Evolutionary conservation across 176 grass and related monocot genomes (phyloP).

Genomic region (Avena insularis): DNA sequence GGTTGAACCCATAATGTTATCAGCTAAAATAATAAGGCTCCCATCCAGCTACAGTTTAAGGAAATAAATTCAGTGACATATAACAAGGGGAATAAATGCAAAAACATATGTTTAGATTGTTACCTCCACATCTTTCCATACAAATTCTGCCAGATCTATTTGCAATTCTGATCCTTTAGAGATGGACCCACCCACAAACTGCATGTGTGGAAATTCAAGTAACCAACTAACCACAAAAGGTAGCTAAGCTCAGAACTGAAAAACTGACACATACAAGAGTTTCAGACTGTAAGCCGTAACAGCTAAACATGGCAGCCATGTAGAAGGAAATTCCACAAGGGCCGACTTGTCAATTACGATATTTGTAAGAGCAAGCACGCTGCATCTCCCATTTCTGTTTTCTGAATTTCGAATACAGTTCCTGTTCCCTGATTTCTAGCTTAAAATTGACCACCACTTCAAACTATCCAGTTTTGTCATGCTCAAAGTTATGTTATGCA

Average conservation of each 20-base stretch:
- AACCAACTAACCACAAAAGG: constrained; percentile 28
- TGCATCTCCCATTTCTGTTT: not conserved
- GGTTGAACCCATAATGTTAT: constrained; percentile 87
- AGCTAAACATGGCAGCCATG: constrained; percentile 6
- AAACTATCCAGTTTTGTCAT: constrained; percentile 2
- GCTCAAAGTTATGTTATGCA: not conserved
- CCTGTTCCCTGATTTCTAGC: not conserved
- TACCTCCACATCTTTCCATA: constrained; percentile 96
- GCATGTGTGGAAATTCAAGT: constrained; percentile 33
- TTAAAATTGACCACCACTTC: not conserved
- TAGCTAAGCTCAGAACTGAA: not conserved
- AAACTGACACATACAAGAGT: not conserved
- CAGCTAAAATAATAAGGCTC: constrained; percentile 83
- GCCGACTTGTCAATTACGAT: constrained; percentile 3
- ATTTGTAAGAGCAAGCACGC: constrained; percentile 13
- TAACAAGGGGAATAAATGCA: not conserved
- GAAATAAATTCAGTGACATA: constrained; percentile 30
- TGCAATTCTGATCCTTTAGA: constrained; percentile 91
- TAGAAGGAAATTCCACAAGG: not conserved
- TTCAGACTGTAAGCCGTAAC: constrained; percentile 35
- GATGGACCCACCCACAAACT: constrained; percentile 83
- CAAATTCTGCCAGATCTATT: constrained; percentile 92
- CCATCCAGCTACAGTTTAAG: constrained; percentile 72
- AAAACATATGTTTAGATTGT: constrained; percentile 26
- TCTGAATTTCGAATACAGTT: not conserved